Evolutionary conservation across 495 filamentous ascomycete species (phyloP).

Genomic region (Aspergillus coremiiformis): DNA sequence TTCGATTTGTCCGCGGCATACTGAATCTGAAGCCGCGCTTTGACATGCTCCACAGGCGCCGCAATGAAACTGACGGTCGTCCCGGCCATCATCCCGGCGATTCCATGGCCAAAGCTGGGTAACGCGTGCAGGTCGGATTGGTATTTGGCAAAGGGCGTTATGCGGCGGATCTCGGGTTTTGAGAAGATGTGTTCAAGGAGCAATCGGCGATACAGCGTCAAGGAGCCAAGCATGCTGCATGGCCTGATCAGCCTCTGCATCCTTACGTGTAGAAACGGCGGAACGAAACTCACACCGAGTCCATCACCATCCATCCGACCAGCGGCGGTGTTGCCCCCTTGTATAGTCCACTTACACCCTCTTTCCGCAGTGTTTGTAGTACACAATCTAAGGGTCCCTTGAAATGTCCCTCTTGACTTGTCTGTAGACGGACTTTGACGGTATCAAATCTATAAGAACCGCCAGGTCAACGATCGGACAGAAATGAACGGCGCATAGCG

Average conservation of each 20-base stretch:
- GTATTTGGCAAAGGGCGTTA: constrained; percentile 27
- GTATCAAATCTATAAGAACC: constrained; percentile 65
- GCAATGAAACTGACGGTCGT: constrained; percentile 87
- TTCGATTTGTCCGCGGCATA: constrained; percentile 69
- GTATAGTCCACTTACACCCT: constrained; percentile 73
- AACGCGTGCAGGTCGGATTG: constrained; percentile 41
- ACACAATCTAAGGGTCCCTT: constrained; percentile 81
- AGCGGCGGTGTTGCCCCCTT: constrained; percentile 85
- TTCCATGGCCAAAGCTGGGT: constrained; percentile 71
- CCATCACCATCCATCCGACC: constrained; percentile 98
- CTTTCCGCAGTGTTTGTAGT: constrained; percentile 68
- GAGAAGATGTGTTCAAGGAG: constrained; percentile 74
- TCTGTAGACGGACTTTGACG: constrained; percentile 92
- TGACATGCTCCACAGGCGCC: constrained; percentile 91
- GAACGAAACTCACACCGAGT: constrained; percentile 53
- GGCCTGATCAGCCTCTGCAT: background rate
- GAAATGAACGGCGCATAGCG: background rate
- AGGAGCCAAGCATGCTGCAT: constrained; percentile 74
- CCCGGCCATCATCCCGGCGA: constrained; percentile 82
- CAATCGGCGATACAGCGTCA: constrained; percentile 80
- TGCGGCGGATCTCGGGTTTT: constrained; percentile 37
- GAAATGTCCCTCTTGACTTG: constrained; percentile 70
- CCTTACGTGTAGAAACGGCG: background rate
- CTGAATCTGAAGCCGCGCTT: constrained; percentile 88
- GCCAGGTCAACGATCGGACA: constrained; percentile 6